Evolutionary conservation across 75 land plant genomes (phyloP), one percentile per base, ranked within the genome.

Genomic region (Pinus tabuliformis): DNA sequence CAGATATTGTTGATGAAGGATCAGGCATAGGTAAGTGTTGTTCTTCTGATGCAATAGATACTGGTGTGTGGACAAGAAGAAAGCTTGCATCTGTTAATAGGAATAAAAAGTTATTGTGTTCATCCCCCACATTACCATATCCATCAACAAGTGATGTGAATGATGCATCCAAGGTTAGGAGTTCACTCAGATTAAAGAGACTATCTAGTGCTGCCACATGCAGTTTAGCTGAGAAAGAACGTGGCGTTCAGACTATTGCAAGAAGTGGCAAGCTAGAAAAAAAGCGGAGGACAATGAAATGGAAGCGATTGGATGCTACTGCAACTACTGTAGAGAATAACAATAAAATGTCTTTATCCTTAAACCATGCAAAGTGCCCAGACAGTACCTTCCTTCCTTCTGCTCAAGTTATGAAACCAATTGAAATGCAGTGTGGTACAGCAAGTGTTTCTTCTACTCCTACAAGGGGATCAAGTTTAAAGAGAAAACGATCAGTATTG

Each of bases 11-110:
- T 74, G 95, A 92, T 75, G 92, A 92, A 80, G 92, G 85, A 63
- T 90, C 95, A 42, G 86, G 82, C 18, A 83, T 83, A 68, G 92
- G 85, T 5, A 90, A 86, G 74, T 88, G 92, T 52, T 75, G 83
- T 26, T 91, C 92, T 72, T 92, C 95, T 71, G 86, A 84, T 72
- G 86, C 75, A 37, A 81, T 73, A 62, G 89, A 76, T 33, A 83
- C 73, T 78, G 89, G 70, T 49, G 76, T 56, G 60, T 79, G 79
- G 57, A 57, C 76, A 56, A 79, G 78, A 21, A 61, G 61, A 24
- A 59, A 75, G 18, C 30, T 59, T 72, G 54, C 78, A 17, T 63
- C 74, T 71, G 22, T 26, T 49, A 75, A 62, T 37, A 77, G 59
- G 72, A 78, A 79, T 21, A 52, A 70, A 9, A 62, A 14, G 26